A percentile compares a stretch with the other conserved stretches of the same genome.
phyloP scores from a whole-genome alignment of 2,329 filamentous ascomycete species.

The Colletotrichum paranaense region DNA sequence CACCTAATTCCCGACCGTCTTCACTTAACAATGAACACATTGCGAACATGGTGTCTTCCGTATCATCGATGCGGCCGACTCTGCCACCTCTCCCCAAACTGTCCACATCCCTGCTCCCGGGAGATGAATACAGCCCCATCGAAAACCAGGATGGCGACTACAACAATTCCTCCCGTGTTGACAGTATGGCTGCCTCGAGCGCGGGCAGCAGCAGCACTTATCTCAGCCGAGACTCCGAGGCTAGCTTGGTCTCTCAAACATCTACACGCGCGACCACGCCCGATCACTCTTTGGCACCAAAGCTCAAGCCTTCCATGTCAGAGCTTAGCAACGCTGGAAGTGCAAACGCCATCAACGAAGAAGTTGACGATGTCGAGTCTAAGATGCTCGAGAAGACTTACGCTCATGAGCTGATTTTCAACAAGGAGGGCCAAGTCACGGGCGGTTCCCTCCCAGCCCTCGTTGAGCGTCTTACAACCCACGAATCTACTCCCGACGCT shows the following conservation, averaged over 20 bases:
- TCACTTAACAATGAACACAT: conserved; percentile 55
- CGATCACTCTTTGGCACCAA: conserved; percentile 68
- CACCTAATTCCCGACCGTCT: conserved; percentile 54
- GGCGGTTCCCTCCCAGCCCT: conserved; percentile 91
- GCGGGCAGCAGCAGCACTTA: conserved; percentile 84
- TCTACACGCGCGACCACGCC: conserved; percentile 92
- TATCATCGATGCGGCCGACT: conserved; percentile 59
- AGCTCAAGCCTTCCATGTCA: conserved; percentile 71
- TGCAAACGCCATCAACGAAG: conserved; percentile 73
- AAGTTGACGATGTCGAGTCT: conserved; percentile 82
- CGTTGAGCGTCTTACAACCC: conserved; percentile 93
- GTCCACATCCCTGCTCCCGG: conserved; percentile 59
- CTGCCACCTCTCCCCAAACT: conserved; percentile 69
- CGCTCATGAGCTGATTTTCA: conserved; percentile 90
- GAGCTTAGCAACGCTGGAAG: conserved; percentile 77
- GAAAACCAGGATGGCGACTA: conserved; percentile 65
- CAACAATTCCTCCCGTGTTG: conserved; percentile 66
- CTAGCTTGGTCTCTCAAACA: conserved; percentile 81
- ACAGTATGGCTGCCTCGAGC: conserved; percentile 80
- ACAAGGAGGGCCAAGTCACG: conserved; percentile 94
- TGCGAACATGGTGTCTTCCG: conserved; percentile 57
- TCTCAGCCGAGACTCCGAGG: conserved; percentile 82
- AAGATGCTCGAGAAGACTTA: conserved; percentile 92
- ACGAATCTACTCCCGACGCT: conserved; percentile 91
- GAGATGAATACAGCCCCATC: conserved; percentile 60